Conservation (phyloP, 2,329 filamentous ascomycete genomes). For the Nemania bipapillata region DNA sequence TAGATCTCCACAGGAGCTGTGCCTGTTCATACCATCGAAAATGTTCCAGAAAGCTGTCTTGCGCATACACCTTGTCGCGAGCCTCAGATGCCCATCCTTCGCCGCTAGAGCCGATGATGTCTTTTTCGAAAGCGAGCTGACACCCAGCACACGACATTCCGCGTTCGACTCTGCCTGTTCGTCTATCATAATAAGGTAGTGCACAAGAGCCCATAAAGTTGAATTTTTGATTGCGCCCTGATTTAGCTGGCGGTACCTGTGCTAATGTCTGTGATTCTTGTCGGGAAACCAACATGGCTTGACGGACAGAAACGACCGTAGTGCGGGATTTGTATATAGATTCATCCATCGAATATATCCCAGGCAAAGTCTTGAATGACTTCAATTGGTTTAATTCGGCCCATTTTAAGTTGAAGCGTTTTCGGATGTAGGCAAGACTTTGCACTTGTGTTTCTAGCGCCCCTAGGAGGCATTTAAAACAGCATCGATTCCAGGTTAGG, state of each 20-base stretch:
- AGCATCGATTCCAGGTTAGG: conserved; percentile 19
- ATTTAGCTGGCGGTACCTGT: conserved; percentile 26
- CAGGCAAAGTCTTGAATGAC: conserved; percentile 49
- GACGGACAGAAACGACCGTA: conserved; percentile 40
- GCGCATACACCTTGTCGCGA: conserved; percentile 45
- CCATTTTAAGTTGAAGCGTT: conserved; percentile 15
- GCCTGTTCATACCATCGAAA: conserved; percentile 53
- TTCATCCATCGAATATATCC: conserved; percentile 45
- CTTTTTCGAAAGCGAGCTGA: conserved; percentile 46
- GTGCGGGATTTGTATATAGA: conserved; percentile 32
- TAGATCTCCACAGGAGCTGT: conserved; percentile 48
- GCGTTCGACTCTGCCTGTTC: conserved; percentile 44
- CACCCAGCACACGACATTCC: conserved; percentile 52
- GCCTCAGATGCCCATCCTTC: conserved; percentile 38
- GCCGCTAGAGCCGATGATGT: conserved; percentile 35
- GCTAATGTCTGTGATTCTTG: conserved; percentile 29
- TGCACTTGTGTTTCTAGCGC: conserved; percentile 15
- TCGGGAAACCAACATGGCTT: conserved; percentile 38
- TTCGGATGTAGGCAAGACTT: conserved; percentile 2
- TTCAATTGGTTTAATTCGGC: conserved; percentile 31
- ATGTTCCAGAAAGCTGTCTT: conserved; percentile 50
- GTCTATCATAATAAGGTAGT: conserved; percentile 26
- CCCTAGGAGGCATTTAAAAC: conserved; percentile 10
- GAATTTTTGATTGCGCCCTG: conserved; percentile 38
- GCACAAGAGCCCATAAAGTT: conserved; percentile 48